Base-by-base conservation (phyloP, 345 rosid genomes). In the Angophora floribunda region DNA sequence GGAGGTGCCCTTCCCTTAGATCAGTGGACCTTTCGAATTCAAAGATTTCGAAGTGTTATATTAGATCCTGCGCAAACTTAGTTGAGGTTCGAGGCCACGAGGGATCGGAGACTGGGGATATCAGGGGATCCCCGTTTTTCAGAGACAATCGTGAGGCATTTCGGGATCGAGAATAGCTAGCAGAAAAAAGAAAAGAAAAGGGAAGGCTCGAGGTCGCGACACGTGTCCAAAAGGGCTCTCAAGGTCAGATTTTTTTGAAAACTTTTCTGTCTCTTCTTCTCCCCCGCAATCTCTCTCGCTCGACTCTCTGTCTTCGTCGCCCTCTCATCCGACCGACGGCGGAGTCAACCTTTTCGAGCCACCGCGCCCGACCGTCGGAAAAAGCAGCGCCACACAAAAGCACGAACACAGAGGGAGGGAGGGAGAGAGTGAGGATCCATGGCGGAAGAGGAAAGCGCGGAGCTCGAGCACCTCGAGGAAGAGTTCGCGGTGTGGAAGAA, bases 401-500 rank as follows among this genome's bases (percentile, higher is more conserved):
- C 5, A 7, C 86, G 52, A 84, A 47, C 30, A 24, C 85, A 12
- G 11, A 1, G 41, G 28, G 86, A 14, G 86, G 51, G 55, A 53
- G 44, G 4, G 32, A 52, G 53, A 78, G 32, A 87, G n/a, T 10
- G 49, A 30, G 65, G 41, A 19, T 57, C 88, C 70, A 93, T 92
- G 92, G 95, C 95, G 45, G 95, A 90, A 28, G 95, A 92, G 32
- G 91, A 88, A 22, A 91, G 92, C 8, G 52, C 89, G 51, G 91
- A 89, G 51, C 63, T 90, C 61, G 93, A 93, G 59, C 97, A 96
- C 89, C 92, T 95, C 41, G 97, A 97, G 85, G 99, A 97, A 85
- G 98, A 97, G 50, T 97, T 90, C 96, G 44, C 93, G 4, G 93
- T 95, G 19, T 97, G 98, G 99, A 97, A 96, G 88, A 96, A 95